Base-by-base conservation (phyloP, 768 basidiomycete species). In the Leccinum longicurvipes region DNA sequence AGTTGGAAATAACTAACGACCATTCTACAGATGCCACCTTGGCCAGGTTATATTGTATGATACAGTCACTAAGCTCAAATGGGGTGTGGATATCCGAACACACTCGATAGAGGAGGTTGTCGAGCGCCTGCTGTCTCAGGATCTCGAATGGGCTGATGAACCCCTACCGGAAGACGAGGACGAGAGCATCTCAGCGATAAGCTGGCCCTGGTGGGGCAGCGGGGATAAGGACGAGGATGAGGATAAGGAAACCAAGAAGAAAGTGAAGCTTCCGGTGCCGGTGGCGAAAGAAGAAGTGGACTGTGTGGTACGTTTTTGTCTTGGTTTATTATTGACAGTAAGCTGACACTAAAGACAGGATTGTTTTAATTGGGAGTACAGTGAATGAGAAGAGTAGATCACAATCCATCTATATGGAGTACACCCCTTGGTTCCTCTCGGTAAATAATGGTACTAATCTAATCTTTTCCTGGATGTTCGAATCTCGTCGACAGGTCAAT, bases 1-100 rank as follows among this genome's bases (percentile, higher is more conserved):
- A 1, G n/a, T 17, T 24, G 12, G 44, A 54, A n/a, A 10, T 47
- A 12, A 17, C 24, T 41, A 27, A 59, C 24, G 3, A 52, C 50
- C 10, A 4, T 31, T 23, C 17, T n/a, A 7, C 53, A 78, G 84
- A n/a, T 98, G 96, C 64, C 96, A 98, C 68, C 79, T 89, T 0
- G 96, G 96, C 23, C 84, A 87, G 66, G 82, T 84, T 15, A 83
- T 90, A 49, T 74, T 84, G 6, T 96, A 93, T 68, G 94, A 98
- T 69, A 93, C 93, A 0, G 89, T 97, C 27, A 81, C 81, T 19
- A 83, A 86, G 63, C 78, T 87, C 14, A 82, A 83, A 1, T 97
- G 95, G 95, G 73, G 77, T 17, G 91, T 91, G 21, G 83, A 88
- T 62, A 66, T 89, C 17, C 76, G 85, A 17, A 87, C 83, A 8